These are phyloP conservation scores for Acer saccharum DNA, from an alignment of 345 rosid species.

Conservation along the genomic window DNA sequence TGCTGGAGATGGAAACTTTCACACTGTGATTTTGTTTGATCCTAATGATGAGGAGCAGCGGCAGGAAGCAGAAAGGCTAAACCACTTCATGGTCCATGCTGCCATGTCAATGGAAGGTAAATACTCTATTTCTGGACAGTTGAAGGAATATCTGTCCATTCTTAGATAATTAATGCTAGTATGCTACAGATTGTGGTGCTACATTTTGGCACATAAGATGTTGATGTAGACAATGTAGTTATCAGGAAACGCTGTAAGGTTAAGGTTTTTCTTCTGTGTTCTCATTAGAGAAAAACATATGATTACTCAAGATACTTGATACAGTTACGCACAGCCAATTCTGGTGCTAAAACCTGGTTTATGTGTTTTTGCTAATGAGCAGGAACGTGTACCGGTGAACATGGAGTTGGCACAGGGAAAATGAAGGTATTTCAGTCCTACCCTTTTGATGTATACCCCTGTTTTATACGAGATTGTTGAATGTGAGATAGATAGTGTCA, in stretches of 20 bases:
- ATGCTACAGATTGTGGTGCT: background rate
- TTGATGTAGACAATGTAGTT: background rate
- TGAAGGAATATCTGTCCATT: background rate
- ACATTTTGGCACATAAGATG: background rate
- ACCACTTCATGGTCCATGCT: constrained; percentile 70
- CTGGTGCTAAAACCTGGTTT: constrained; percentile 9
- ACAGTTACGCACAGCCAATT: constrained; percentile 1
- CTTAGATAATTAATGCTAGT: background rate
- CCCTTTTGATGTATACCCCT: background rate
- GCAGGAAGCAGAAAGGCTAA: constrained; percentile 76
- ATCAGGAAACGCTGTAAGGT: background rate
- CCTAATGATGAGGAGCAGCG: constrained; percentile 64
- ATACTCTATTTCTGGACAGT: background rate
- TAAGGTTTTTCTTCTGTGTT: background rate
- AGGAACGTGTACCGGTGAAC: constrained; percentile 98
- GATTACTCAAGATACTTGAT: background rate
- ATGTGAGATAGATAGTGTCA: background rate
- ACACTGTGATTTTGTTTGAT: constrained; percentile 75
- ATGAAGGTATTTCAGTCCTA: constrained; percentile 62
- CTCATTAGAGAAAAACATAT: background rate
- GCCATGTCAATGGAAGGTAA: constrained; percentile 91
- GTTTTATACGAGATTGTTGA: background rate
- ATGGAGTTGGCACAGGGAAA: constrained; percentile 94
- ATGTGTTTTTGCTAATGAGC: constrained; percentile 24
- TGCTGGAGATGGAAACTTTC: constrained; percentile 97